Conservation (phyloP, 495 filamentous ascomycete genomes). For the Staphylotrichum tortipilum region DNA sequence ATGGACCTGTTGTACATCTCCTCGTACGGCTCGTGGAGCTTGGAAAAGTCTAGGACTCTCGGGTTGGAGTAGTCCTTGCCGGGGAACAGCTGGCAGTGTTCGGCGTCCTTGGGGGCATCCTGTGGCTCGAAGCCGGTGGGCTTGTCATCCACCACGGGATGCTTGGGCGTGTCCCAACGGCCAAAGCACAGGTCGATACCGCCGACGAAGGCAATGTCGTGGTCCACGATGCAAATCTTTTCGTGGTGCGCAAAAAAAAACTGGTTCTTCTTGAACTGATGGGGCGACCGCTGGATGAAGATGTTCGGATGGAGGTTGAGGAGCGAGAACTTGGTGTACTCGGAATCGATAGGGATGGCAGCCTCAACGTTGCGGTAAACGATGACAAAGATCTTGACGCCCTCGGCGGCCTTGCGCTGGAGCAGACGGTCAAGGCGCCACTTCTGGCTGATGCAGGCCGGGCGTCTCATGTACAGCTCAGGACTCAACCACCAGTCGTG, state of each 20-base stretch:
- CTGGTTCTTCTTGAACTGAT: slow-evolving; percentile 97
- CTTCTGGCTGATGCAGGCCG: slow-evolving; percentile 95
- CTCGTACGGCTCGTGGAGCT: slow-evolving; percentile 88
- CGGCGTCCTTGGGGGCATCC: slow-evolving; percentile 70
- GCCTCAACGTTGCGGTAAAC: slow-evolving; percentile 98
- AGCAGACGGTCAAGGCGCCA: slow-evolving; percentile 95
- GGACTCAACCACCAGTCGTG: slow-evolving; percentile 99
- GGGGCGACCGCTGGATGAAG: slow-evolving; percentile 90
- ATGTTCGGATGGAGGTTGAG: slow-evolving; percentile 94
- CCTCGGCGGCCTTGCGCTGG: slow-evolving; percentile 84
- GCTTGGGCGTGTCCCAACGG: slow-evolving; percentile 92
- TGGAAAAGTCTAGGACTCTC: slow-evolving; percentile 88
- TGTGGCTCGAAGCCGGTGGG: slow-evolving; percentile 81
- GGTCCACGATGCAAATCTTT: slow-evolving; percentile 91
- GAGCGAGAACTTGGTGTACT: slow-evolving; percentile 96
- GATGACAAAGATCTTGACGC: slow-evolving; percentile 97
- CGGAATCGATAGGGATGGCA: slow-evolving; percentile 96
- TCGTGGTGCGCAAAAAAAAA: slow-evolving; percentile 99
- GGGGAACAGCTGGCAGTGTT: slow-evolving; percentile 93
- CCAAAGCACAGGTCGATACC: slow-evolving; percentile 97
- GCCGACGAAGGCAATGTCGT: slow-evolving; percentile 91
- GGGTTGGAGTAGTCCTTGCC: slow-evolving; percentile 99
- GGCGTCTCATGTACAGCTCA: slow-evolving; percentile 90
- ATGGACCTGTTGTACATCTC: slow-evolving; percentile 95
- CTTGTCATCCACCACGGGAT: slow-evolving; percentile 84